phyloP scores from a whole-genome alignment of 1,284 basidiomycete species.

The Athelia sp. region DNA sequence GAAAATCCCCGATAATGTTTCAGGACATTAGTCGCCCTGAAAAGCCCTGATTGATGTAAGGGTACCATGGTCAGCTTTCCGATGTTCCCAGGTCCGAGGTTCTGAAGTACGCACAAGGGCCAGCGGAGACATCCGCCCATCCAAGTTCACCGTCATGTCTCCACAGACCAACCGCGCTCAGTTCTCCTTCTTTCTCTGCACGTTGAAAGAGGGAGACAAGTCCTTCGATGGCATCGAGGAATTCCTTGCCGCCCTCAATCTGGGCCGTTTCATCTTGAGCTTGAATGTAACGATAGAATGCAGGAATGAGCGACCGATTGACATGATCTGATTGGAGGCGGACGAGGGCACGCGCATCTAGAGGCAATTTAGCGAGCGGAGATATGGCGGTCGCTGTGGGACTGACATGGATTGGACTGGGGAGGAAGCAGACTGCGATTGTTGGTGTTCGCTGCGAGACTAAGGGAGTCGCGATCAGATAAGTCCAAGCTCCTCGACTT shows the following conservation, averaged over 20 bases:
- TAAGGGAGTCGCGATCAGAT: constrained; percentile 14
- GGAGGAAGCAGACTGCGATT: constrained; percentile 54
- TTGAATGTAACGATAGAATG: constrained; percentile 78
- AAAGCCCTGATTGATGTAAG: constrained; percentile 52
- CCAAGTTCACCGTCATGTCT: constrained; percentile 50
- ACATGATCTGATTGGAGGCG: constrained; percentile 68
- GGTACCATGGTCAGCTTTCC: no score
- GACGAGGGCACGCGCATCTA: constrained; percentile 63
- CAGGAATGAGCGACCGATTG: constrained; percentile 61
- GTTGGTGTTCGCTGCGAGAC: constrained; percentile 41
- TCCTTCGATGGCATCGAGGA: constrained; percentile 45
- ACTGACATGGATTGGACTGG: constrained; percentile 53
- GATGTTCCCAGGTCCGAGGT: not conserved
- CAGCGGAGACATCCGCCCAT: constrained; percentile 66
- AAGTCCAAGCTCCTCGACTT: no score
- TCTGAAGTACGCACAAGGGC: constrained; percentile 56
- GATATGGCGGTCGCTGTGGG: not conserved
- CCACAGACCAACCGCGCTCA: constrained; percentile 49
- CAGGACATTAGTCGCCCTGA: constrained; percentile 60
- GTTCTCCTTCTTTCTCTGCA: constrained; percentile 40
- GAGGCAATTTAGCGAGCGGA: constrained; percentile 1
- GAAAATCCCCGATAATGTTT: constrained; percentile 67
- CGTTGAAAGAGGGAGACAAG: constrained; percentile 59
- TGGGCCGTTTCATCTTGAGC: constrained; percentile 62
- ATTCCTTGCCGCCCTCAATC: constrained; percentile 51